Evolutionary conservation across 1,284 basidiomycete species (phyloP), one percentile per base, ranked within the genome.

Genomic region (Boletus semigastroideus): DNA sequence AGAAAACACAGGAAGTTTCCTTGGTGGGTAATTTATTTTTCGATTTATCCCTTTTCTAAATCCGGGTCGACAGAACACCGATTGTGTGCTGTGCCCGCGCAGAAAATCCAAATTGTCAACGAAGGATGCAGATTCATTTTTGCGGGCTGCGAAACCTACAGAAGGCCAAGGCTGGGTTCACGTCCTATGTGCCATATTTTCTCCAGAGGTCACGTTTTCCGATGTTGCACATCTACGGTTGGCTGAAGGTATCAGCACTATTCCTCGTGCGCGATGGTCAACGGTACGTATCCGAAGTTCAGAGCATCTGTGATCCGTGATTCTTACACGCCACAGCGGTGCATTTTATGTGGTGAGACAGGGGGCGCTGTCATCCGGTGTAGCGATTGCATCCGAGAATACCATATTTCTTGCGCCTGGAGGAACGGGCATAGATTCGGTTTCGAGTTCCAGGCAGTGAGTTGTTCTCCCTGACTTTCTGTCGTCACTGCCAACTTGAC

Each of bases 141-240:
- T 98, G 36, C 87, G 92, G 38, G 90, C 87, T 4, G 86, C 90
- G 66, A 98, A 98, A 68, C 92, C 92, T 5, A 98, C 95, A 0
- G 96, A 98, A 73, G 90, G 92, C 25, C 88, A 90, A 69, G 90
- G 92, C 55, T 98, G 94, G 92, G 86, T 86, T 1, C 96, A 99
- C 67, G 76, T 94, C 19, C 70, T 98, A 1, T 98, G 96, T 72
- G 83, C 94, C 1, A 82, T 91, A 1, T 98, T 94, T 73, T 83
- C 87, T 30, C 87, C 89, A 4, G 94, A 97, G 63, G 74, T 95
- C 8, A 77, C 76, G 17, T 96, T 88, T 69, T 87, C 89, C 20
- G 87, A 94, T 67, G 79, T 89, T 0, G 63, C 73, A 12, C 79
- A 80, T 42, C 74, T 96, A 48, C 84, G 87, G 45, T 72, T 86